Percentiles rank a stretch among this genome's conserved stretches.
These are phyloP conservation scores for Anaeromyces robustus DNA, from an alignment of 192 early-diverging fungal genomes.

Conservation along the genomic window DNA sequence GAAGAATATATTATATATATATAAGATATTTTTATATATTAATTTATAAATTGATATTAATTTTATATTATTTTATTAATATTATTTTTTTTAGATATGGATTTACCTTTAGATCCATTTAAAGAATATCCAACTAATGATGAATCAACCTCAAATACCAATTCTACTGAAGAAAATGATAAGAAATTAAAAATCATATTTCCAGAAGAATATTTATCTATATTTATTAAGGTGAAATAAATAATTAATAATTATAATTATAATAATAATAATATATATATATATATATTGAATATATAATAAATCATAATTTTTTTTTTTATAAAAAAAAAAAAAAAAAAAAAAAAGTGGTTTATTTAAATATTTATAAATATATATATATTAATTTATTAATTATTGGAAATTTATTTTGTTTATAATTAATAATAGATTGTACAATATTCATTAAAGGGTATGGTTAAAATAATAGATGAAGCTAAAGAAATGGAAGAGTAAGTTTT, in stretches of 20 bases:
- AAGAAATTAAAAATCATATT: background rate
- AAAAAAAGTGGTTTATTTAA: too few species aligned
- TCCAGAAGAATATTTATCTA: background rate
- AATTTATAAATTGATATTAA: too few species aligned
- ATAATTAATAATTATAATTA: background rate
- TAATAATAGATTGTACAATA: background rate
- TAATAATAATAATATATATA: background rate
- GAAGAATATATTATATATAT: too few species aligned
- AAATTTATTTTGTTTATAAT: too few species aligned
- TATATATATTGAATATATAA: too few species aligned
- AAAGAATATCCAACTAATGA: background rate
- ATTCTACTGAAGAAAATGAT: background rate
- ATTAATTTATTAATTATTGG: too few species aligned
- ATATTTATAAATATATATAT: too few species aligned
- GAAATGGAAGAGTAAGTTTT: background rate
- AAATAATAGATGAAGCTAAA: background rate
- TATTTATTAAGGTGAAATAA: background rate
- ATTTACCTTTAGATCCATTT: background rate
- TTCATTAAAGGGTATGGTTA: background rate
- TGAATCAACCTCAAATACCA: background rate
- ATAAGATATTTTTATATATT: too few species aligned
- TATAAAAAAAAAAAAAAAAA: too few species aligned
- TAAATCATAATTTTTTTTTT: too few species aligned
- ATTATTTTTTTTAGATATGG: background rate
- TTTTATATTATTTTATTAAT: too few species aligned